These are phyloP conservation scores for Ordospora colligata DNA, from an alignment of 371 early-diverging fungal species.

Conservation along the genomic window DNA sequence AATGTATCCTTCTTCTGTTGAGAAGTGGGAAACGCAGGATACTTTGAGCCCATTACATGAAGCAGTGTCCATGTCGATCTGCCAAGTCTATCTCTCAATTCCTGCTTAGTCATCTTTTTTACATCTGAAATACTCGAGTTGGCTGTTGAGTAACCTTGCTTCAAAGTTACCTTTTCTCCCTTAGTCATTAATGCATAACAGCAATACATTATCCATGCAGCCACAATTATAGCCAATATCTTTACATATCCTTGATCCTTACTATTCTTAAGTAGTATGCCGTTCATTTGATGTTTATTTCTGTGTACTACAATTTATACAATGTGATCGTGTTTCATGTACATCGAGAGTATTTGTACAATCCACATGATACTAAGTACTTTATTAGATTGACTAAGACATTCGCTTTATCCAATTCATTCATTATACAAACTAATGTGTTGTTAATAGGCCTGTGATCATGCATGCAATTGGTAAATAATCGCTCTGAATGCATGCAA, in stretches of 20 bases:
- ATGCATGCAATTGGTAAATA: too few relatives aligned
- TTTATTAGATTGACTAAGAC: too few relatives aligned
- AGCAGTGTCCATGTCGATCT: slow-evolving; percentile 86
- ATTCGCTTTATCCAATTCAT: too few relatives aligned
- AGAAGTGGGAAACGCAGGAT: slow-evolving; percentile 72
- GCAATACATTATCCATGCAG: slow-evolving; percentile 26
- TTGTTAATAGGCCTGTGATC: too few relatives aligned
- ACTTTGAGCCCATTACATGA: slow-evolving; percentile 92
- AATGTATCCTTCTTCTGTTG: slow-evolving; percentile 69
- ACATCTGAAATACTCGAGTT: background rate
- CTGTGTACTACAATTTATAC: background rate
- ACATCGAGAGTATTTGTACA: background rate
- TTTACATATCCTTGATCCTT: slow-evolving; percentile 33
- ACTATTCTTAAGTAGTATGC: background rate
- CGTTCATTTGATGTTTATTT: background rate
- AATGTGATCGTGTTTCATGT: background rate
- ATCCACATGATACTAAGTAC: too few relatives aligned
- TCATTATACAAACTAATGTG: too few relatives aligned
- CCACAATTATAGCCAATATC: slow-evolving; percentile 1
- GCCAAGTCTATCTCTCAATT: slow-evolving; percentile 74
- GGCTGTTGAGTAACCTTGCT: background rate
- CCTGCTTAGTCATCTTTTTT: slow-evolving; percentile 50
- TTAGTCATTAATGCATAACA: slow-evolving; percentile 23
- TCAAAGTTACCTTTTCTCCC: background rate
- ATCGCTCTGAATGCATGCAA: background rate